These are phyloP conservation scores for Torrubiella hemipterigena DNA, from an alignment of 2,329 filamentous ascomycete species.

Conservation along the genomic window DNA sequence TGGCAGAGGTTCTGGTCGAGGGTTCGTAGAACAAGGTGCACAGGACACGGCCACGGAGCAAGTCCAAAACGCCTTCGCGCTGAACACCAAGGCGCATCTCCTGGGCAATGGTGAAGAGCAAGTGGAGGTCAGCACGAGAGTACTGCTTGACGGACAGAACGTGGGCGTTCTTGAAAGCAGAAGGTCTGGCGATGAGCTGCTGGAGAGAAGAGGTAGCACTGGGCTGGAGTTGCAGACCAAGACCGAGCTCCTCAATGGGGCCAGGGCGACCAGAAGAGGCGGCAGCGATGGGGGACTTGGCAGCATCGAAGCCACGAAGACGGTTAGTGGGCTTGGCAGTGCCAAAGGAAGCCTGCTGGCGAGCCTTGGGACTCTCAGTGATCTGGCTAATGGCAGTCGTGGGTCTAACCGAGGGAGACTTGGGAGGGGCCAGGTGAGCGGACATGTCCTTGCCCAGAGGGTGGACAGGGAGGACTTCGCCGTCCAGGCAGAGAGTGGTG, in stretches of 20 bases:
- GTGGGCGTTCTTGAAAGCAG: slow-evolving; percentile 80
- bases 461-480: slow-evolving; percentile 40
- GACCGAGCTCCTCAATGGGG: slow-evolving; percentile 31
- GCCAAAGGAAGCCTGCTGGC: slow-evolving; percentile 17
- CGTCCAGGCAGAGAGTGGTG: slow-evolving; percentile 64
- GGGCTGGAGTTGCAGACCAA: slow-evolving; percentile 34
- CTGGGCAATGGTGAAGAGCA: slow-evolving; percentile 91
- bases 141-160: slow-evolving; percentile 90
- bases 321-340: slow-evolving; percentile 17
- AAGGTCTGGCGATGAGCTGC: slow-evolving; percentile 60
- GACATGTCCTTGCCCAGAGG: slow-evolving; percentile 66
- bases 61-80: slow-evolving; percentile 76
- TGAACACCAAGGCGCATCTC: slow-evolving; percentile 96
- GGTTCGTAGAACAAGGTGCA: slow-evolving; percentile 97
- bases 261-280: slow-evolving; percentile 12
- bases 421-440: slow-evolving; percentile 42
- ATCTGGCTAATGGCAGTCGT: slow-evolving; percentile 24
- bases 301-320: slow-evolving; percentile 16
- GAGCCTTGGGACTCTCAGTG: slow-evolving; percentile 22
- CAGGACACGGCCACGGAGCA: slow-evolving; percentile 76
- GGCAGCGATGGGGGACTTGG: slow-evolving; percentile 8
- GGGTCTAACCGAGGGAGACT: slow-evolving; percentile 48
- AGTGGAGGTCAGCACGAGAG: slow-evolving; percentile 73
- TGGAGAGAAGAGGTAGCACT: slow-evolving; percentile 49
- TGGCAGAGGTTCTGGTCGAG: slow-evolving; percentile 87